Evolutionary conservation across 257 asterid genomes (phyloP), one percentile per base, ranked within the genome.

Genomic region (Prunella vulgaris): DNA sequence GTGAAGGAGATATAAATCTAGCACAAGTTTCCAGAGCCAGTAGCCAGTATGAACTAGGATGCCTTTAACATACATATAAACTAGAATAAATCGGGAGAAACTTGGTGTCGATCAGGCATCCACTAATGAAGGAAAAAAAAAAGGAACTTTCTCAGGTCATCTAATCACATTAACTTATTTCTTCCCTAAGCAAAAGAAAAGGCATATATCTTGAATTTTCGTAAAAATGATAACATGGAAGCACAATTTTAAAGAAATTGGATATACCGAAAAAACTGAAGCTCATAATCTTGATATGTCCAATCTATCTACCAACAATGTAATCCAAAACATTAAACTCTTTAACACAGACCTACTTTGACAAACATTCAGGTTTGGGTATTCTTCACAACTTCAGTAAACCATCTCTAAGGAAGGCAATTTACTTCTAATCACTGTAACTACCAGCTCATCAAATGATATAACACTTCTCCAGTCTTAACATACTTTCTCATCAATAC

Each of bases 401-500:
- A 32, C 66, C 60, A 54, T 42, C 37, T 7, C 53, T 60, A 33
- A 61, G 61, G 66, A 64, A 57, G 53, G 38, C 42, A 15, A 21
- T 25, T 15, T 7, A 63, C 28, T 21, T 37, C 30, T 15, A 18
- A 21, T 15, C 10, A 18, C 68, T 53, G 49, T 20, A 62, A 22
- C 48, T 65, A 64, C 28, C 13, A 28, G 14, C 64, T 42, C 28
- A 28, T 28, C 22, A 33, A 15, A 24, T 27, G 56, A 60, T 38
- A 32, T 33, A 63, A 65, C 14, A 53, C 61, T 56, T 48, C 64
- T 32, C 64, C 70, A 61, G 56, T 57, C 40, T 32, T 49, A 24
- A 65, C 76, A 44, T 27, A 57, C 56, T 62, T 62, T 68, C 25
- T 59, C 66, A 17, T 58, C 21, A 40, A 60, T 59, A 74, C 35